These are phyloP conservation scores for Lecanicillium sp. DNA, from an alignment of 2,329 filamentous ascomycete genomes.

Conservation along the genomic window DNA sequence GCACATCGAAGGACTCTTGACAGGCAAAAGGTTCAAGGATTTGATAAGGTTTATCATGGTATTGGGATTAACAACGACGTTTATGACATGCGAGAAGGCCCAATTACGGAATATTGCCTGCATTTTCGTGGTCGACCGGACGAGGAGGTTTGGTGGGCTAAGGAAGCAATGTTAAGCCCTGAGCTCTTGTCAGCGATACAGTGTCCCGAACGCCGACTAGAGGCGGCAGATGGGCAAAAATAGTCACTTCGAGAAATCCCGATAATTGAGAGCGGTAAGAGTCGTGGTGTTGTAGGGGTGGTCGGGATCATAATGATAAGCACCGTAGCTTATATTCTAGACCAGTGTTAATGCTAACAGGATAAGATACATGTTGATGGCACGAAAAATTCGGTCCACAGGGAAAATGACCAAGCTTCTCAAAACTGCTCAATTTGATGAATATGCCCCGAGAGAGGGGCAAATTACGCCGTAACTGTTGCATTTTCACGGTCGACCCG, in stretches of 20 bases:
- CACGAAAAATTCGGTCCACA: too few species aligned
- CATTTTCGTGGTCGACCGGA: not conserved
- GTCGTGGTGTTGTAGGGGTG: not conserved
- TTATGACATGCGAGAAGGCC: too few species aligned
- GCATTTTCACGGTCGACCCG: too few species aligned
- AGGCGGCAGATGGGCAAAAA: not conserved
- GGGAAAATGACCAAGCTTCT: too few species aligned
- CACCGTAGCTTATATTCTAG: too few species aligned
- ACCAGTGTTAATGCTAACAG: too few species aligned
- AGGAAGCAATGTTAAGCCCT: not conserved
- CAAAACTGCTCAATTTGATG: too few species aligned
- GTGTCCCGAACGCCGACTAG: not conserved
- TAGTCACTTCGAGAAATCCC: not conserved
- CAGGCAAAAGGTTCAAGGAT: too few species aligned
- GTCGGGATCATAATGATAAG: too few species aligned
- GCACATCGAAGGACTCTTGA: conserved; percentile 1
- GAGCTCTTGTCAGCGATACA: not conserved
- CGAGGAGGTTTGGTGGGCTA: not conserved
- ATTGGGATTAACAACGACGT: not conserved
- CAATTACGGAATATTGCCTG: not conserved
- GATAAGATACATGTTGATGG: too few species aligned
- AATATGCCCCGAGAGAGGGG: too few species aligned
- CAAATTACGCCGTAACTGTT: too few species aligned
- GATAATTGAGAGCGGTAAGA: not conserved
- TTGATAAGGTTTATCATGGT: not conserved